Evolutionary conservation across 768 basidiomycete genomes (phyloP).

Genomic region (Lepiota venenata): DNA sequence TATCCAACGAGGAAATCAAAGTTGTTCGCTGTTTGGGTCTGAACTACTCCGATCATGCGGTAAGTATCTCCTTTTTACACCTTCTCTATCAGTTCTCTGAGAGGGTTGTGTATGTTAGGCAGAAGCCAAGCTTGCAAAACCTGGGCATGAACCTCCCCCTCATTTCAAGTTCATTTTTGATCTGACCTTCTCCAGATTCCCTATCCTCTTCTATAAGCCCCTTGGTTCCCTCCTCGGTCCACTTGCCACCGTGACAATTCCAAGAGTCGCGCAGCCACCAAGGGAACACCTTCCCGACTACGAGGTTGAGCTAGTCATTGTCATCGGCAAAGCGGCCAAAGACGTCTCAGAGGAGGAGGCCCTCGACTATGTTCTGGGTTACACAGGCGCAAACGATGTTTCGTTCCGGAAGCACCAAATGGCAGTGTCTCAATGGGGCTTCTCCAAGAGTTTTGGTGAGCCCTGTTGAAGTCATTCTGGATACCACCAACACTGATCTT

Average conservation of each 20-base stretch:
- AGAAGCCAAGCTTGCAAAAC: conserved; percentile 62
- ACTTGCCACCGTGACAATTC: conserved; percentile 59
- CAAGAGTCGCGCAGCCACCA: conserved; percentile 65
- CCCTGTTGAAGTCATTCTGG: conserved; percentile 13
- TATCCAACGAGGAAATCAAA: conserved; percentile 63
- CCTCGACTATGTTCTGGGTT: conserved; percentile 82
- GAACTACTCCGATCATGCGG: conserved; percentile 86
- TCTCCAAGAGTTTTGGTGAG: conserved; percentile 82
- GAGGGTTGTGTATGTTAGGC: conserved; percentile 36
- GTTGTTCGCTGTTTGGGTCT: conserved; percentile 75
- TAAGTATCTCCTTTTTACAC: conserved; percentile 21
- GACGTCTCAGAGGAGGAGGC: conserved; percentile 79
- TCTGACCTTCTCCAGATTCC: conserved; percentile 39
- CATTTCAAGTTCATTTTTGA: not conserved
- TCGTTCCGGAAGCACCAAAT: conserved; percentile 85
- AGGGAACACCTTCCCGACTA: conserved; percentile 75
- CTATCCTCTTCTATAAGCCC: conserved; percentile 81
- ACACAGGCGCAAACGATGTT: conserved; percentile 79
- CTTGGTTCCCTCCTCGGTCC: conserved; percentile 68
- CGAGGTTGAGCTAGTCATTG: conserved; percentile 77
- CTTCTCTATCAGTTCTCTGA: not conserved
- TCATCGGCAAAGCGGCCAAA: conserved; percentile 80
- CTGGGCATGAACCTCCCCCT: conserved; percentile 42
- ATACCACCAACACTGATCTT: not conserved
- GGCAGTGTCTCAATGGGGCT: conserved; percentile 81